Evolutionary conservation across 148 eudicot species (phyloP).

Genomic region (Simmondsia chinensis): DNA sequence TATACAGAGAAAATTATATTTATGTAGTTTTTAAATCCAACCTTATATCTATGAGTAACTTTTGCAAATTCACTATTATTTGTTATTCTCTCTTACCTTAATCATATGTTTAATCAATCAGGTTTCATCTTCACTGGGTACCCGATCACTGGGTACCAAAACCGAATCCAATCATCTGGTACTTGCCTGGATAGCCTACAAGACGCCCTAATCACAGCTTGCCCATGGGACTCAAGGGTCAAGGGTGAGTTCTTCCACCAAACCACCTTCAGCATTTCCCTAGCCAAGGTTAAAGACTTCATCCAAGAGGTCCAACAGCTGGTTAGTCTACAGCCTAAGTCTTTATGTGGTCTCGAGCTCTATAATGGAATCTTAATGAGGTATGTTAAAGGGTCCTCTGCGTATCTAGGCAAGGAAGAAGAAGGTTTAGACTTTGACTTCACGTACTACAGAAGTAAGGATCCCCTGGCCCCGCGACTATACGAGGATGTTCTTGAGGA

Average conservation of each 20-base stretch:
- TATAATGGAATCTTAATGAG: slow-evolving; percentile 75
- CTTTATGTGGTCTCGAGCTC: slow-evolving; percentile 51
- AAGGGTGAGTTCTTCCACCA: slow-evolving; percentile 51
- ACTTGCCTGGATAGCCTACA: slow-evolving; percentile 39
- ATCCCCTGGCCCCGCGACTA: slow-evolving; percentile 47
- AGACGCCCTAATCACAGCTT: slow-evolving; percentile 25
- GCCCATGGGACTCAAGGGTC: slow-evolving; percentile 67
- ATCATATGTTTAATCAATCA: slow-evolving; percentile 11
- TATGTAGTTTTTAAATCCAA: no score
- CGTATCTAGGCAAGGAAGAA: slow-evolving; percentile 69
- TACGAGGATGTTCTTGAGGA: slow-evolving; percentile 60
- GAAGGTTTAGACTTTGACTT: slow-evolving; percentile 77
- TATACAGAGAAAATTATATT: no score
- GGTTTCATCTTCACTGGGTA: slow-evolving; percentile 50
- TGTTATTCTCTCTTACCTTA: no score
- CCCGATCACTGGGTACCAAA: slow-evolving; percentile 64
- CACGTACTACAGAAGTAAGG: slow-evolving; percentile 63
- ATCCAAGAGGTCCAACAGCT: slow-evolving; percentile 60
- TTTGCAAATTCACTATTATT: no score
- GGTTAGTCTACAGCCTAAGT: slow-evolving; percentile 33
- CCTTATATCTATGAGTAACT: no score
- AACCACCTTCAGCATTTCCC: slow-evolving; percentile 38
- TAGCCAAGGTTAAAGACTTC: slow-evolving; percentile 48
- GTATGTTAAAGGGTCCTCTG: slow-evolving; percentile 62
- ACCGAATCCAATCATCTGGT: slow-evolving; percentile 70